These are phyloP conservation scores for Tylopilus felleus DNA, from an alignment of 768 basidiomycete species.

Conservation along the genomic window DNA sequence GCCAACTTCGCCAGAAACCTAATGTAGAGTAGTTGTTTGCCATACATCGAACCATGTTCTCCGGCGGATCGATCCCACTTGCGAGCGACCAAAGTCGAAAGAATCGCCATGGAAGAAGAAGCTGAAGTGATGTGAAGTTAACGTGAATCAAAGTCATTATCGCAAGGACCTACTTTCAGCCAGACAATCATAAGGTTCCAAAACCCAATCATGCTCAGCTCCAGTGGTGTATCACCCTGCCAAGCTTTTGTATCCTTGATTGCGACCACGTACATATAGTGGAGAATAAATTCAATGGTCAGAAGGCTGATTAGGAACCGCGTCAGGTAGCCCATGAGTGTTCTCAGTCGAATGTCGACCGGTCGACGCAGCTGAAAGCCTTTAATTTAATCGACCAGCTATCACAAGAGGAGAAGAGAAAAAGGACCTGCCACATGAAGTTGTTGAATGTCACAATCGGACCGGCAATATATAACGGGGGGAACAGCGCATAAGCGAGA, in stretches of 20 bases:
- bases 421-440: conserved; percentile 84
- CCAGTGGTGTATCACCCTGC: conserved; percentile 69
- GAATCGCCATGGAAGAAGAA: conserved; percentile 93
- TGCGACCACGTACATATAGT: conserved; percentile 95
- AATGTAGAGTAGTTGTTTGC: conserved; percentile 92
- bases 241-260: conserved; percentile 89
- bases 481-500: conserved; percentile 82
- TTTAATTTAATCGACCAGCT: not conserved
- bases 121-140: conserved; percentile 41
- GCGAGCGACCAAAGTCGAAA: conserved; percentile 91
- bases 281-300: conserved; percentile 88
- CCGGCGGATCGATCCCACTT: conserved; percentile 89
- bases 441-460: conserved; percentile 97
- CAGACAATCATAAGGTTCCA: conserved; percentile 97
- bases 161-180: conserved; percentile 69
- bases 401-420: not conserved
- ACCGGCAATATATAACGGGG: conserved; percentile 93
- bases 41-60: conserved; percentile 99
- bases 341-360: conserved; percentile 37
- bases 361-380: conserved; percentile 58
- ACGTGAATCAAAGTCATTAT: not conserved
- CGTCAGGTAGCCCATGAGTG: conserved; percentile 52
- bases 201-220: conserved; percentile 91
- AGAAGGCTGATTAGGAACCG: conserved; percentile 72
- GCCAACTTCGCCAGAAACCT: conserved; percentile 97